Conservation (phyloP, 495 filamentous ascomycete genomes). For the Hyaloscypha hepaticicola region DNA sequence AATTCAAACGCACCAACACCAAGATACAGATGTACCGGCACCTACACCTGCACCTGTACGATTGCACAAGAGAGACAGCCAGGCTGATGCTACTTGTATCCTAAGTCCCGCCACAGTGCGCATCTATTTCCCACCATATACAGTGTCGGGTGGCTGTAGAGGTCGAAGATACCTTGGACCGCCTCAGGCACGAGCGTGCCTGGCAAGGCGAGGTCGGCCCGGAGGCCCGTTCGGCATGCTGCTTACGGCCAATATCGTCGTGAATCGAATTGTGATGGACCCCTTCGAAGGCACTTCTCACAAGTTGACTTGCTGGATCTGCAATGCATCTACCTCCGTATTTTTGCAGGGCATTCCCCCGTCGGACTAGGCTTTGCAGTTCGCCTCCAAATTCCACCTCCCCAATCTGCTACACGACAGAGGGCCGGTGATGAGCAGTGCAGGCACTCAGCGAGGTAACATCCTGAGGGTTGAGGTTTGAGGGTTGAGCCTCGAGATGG, state of each 20-base stretch:
- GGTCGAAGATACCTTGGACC: background rate
- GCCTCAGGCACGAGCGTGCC: background rate
- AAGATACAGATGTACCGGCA: no score
- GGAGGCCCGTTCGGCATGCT: conserved; percentile 10
- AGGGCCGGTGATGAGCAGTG: background rate
- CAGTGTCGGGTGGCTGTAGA: background rate
- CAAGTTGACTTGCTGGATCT: background rate
- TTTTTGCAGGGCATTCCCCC: background rate
- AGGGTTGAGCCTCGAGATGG: background rate
- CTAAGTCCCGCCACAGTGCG: background rate
- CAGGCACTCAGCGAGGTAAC: background rate
- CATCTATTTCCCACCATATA: background rate
- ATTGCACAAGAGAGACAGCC: background rate
- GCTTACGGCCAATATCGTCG: background rate
- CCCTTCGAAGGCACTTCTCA: background rate
- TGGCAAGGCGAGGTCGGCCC: conserved; percentile 10
- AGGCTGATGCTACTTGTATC: background rate
- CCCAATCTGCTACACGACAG: conserved; percentile 1
- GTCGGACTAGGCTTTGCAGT: conserved; percentile 4
- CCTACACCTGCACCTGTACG: background rate
- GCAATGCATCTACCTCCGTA: background rate
- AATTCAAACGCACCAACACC: no score
- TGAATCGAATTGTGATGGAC: background rate
- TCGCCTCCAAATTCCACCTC: conserved; percentile 8
- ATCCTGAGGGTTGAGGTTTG: background rate